These are phyloP conservation scores for Colletotrichum sp. DNA, from an alignment of 2,329 filamentous ascomycete species.

Conservation along the genomic window DNA sequence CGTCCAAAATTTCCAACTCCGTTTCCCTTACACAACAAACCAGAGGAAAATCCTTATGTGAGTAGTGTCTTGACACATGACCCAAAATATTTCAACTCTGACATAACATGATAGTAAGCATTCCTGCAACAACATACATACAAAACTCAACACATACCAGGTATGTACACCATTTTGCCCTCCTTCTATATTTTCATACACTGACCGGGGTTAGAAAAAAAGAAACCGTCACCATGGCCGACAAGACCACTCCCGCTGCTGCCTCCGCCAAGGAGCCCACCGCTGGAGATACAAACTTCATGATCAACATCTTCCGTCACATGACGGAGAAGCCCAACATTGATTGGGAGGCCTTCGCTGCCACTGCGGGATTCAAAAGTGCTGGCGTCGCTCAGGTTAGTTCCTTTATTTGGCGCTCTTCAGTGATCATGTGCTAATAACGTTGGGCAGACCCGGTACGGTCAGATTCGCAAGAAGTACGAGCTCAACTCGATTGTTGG, in stretches of 20 bases:
- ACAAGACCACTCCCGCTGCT: constrained; percentile 6
- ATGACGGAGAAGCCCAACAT: constrained; percentile 47
- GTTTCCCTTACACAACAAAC: neutral
- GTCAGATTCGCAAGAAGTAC: constrained; percentile 53
- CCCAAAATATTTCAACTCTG: no score
- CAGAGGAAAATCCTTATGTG: no score
- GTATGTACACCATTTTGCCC: neutral
- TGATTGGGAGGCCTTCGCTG: constrained; percentile 53
- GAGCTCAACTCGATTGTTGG: constrained; percentile 25
- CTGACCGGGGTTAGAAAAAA: neutral
- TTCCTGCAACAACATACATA: neutral
- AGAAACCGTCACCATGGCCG: constrained; percentile 30
- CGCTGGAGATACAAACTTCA: constrained; percentile 46
- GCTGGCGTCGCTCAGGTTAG: constrained; percentile 49
- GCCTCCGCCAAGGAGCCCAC: constrained; percentile 39
- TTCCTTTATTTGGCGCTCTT: neutral
- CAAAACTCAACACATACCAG: neutral
- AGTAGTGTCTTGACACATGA: no score
- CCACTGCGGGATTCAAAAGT: constrained; percentile 48
- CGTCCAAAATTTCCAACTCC: neutral
- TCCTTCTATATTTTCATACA: neutral
- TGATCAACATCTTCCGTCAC: constrained; percentile 49
- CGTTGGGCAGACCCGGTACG: constrained; percentile 45
- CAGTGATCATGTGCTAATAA: neutral
- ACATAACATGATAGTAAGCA: neutral